A percentile compares a stretch with the other conserved stretches of the same genome.
phyloP scores from a whole-genome alignment of 2,329 filamentous ascomycete species.

The Xylariaceae sp. region DNA sequence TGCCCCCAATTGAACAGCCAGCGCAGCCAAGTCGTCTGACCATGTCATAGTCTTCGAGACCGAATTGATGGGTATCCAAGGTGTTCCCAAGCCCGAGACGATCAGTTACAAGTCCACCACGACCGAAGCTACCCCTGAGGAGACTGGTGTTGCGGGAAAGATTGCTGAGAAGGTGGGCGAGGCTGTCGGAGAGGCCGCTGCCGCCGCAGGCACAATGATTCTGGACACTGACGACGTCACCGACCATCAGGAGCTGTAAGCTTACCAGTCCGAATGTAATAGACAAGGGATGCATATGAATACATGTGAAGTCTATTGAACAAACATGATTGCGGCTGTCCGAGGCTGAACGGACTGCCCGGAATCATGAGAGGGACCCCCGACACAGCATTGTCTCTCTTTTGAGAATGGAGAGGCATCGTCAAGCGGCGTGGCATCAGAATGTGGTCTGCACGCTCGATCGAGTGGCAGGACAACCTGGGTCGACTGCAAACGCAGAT shows the following conservation, averaged over 20 bases:
- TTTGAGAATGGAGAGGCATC: no score
- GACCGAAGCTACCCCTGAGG: slow-evolving; percentile 27
- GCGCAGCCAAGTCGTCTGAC: slow-evolving; percentile 8
- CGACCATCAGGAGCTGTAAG: slow-evolving; percentile 60
- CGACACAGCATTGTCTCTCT: no score
- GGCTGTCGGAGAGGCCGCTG: slow-evolving; percentile 46
- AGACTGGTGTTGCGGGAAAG: slow-evolving; percentile 33
- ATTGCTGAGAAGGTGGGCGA: slow-evolving; percentile 44
- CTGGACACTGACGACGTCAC: slow-evolving; percentile 54
- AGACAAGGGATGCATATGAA: no score
- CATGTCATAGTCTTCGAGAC: slow-evolving; percentile 74
- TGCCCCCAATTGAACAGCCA: background rate
- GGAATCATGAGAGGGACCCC: no score
- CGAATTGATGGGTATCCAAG: slow-evolving; percentile 79
- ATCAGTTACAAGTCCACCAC: slow-evolving; percentile 41
- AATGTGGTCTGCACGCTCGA: no score
- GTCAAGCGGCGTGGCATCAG: no score
- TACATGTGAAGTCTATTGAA: no score
- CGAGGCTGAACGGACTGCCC: no score
- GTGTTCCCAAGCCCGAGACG: slow-evolving; percentile 56
- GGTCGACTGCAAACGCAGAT: no score
- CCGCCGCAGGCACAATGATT: slow-evolving; percentile 50
- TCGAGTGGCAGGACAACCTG: no score
- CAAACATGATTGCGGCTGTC: no score
- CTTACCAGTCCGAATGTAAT: background rate